These are phyloP conservation scores for Ogataea nonfermentans DNA, from an alignment of 805 yeast species.

Conservation along the genomic window DNA sequence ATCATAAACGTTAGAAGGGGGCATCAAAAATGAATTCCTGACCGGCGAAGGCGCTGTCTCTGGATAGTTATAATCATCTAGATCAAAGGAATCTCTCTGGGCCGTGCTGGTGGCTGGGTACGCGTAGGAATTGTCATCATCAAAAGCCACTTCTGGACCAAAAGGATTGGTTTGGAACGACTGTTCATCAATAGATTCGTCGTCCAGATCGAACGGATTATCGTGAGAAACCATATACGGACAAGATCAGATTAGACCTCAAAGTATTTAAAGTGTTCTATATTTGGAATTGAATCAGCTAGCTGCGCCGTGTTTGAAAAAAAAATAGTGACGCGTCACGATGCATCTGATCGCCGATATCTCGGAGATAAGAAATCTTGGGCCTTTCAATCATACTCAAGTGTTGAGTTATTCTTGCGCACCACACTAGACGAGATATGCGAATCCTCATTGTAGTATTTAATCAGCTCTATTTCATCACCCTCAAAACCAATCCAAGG, in stretches of 20 bases:
- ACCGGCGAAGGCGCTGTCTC: conserved; percentile 4
- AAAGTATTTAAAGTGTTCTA: conserved; percentile 5
- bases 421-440: conserved; percentile 19
- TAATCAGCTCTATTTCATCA: conserved; percentile 43
- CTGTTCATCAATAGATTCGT: conserved; percentile 10
- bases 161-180: conserved; percentile 4
- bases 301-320: conserved; percentile 10
- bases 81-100: conserved; percentile 6
- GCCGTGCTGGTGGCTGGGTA: not conserved
- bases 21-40: conserved; percentile 4
- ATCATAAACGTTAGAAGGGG: conserved; percentile 9
- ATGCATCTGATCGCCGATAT: conserved; percentile 1
- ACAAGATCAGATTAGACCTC: not conserved
- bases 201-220: conserved; percentile 19
- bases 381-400: conserved; percentile 23
- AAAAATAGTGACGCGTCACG: conserved; percentile 7
- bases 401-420: conserved; percentile 21
- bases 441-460: conserved; percentile 21
- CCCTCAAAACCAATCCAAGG: conserved; percentile 60
- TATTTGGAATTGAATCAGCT: conserved; percentile 7
- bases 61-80: conserved; percentile 4
- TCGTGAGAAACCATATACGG: conserved; percentile 1
- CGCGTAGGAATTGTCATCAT: too few relatives aligned
- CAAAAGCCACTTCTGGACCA: not conserved
- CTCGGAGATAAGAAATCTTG: conserved; percentile 1